Base-by-base conservation (phyloP, 495 filamentous ascomycete genomes). In the Collariella sp. region DNA sequence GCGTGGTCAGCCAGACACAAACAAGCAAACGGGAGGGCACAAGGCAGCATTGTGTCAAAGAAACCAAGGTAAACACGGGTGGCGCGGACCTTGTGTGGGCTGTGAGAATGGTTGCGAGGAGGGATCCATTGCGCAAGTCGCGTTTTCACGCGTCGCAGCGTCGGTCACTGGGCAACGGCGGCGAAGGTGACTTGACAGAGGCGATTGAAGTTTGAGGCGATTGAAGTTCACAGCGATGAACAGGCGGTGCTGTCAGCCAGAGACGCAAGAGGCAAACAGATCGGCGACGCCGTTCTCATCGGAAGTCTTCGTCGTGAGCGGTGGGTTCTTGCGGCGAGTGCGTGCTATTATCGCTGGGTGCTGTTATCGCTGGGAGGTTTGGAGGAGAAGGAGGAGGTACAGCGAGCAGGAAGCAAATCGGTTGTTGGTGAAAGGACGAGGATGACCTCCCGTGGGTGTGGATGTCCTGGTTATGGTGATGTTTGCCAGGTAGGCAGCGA, bases 1-100 rank as follows among this genome's bases (percentile, higher is more conserved):
- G 52, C 54, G 50, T 20, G 38, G 42, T 19, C 16, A 49, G 44
- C 15, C 31, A 46, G 58, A 64, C 43, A 67, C 52, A n/a, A 23
- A 60, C 12, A 47, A 43, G 31, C 23, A 5, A 44, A 39, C 3
- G 29, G 18, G n/a, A 26, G 33, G 48, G n/a, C 9, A 26, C 18
- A n/a, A 20, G 11, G 35, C 35, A n/a, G 5, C 35, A 41, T 41
- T 7, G 50, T 5, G 16, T 13, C 19, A 24, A 35, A 29, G 11
- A 4, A 1, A 18, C 18, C 19, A 24, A 35, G 20, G 11, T 7
- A 1, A 18, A 45, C 40, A 41, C 19, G 35, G 26, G 45, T 40
- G 22, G 34, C 39, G 45, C 60, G 35, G 36, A 69, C 67, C 57
- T 60, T 67, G 67, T 5, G 65, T 67, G 7, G 54, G 58, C 46